phyloP scores from a whole-genome alignment of 2,329 filamentous ascomycete species.

The Sporothrix pseudoabietina region DNA sequence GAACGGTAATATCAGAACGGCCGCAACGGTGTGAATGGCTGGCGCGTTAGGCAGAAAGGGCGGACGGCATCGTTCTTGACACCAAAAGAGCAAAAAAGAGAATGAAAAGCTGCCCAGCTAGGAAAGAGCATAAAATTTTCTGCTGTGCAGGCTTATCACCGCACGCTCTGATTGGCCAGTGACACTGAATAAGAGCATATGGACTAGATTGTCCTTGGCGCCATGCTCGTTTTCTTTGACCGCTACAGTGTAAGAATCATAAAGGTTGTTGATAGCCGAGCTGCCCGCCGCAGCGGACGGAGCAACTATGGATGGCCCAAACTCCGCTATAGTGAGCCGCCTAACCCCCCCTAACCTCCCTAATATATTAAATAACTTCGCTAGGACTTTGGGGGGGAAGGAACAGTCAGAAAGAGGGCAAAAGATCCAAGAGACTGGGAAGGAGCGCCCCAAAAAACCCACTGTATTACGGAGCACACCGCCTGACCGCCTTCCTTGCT shows the following conservation, averaged over 20 bases:
- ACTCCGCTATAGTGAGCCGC: not conserved
- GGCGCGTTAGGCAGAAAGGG: constrained; percentile 17
- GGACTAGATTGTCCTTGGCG: not conserved
- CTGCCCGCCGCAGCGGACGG: constrained; percentile 2
- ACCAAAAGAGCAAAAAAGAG: not conserved
- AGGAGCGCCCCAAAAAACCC: not conserved
- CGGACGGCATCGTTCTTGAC: not conserved
- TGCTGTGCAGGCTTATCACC: constrained; percentile 13
- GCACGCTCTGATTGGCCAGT: constrained; percentile 24
- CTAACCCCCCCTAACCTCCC: not conserved
- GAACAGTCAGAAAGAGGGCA: not conserved
- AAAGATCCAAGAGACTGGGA: not conserved
- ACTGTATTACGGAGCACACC: not conserved
- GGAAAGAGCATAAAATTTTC: constrained; percentile 18
- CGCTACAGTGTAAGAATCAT: not conserved
- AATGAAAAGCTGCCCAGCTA: not conserved
- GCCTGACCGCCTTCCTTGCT: constrained; percentile 15
- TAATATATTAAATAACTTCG: not conserved
- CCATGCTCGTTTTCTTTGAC: not conserved
- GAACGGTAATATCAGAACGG: not conserved
- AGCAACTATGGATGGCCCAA: not conserved
- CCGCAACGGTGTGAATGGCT: not conserved
- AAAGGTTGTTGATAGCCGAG: not conserved
- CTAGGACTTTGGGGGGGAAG: not conserved
- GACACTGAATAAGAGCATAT: constrained; percentile 21